Conservation (phyloP, 1,284 basidiomycete genomes). For the Apiotrichum gracile region DNA sequence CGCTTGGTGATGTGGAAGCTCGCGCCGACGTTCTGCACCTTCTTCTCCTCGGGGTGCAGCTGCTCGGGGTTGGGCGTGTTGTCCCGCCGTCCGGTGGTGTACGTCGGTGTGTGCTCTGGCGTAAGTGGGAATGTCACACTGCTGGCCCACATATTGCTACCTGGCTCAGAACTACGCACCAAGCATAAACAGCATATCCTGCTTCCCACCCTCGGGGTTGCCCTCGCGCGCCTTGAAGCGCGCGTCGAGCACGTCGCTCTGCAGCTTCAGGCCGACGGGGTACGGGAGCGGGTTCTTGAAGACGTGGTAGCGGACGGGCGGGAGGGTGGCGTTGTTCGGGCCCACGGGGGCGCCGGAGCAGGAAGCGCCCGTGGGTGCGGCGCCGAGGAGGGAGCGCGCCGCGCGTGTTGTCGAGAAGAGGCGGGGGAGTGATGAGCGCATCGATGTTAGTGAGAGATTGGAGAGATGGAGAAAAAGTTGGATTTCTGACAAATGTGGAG, state of each 20-base stretch:
- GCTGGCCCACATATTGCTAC: no score
- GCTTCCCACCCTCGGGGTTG: conserved; percentile 32
- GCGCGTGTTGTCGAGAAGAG: neutral
- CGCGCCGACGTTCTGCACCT: conserved; percentile 70
- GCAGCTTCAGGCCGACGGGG: conserved; percentile 60
- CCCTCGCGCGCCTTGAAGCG: conserved; percentile 49
- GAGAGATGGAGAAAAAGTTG: no score
- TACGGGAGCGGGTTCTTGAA: conserved; percentile 70
- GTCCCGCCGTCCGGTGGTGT: conserved; percentile 85
- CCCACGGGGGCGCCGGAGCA: conserved; percentile 6
- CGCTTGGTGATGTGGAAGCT: conserved; percentile 78
- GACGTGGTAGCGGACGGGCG: conserved; percentile 69
- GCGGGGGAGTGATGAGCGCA: conserved; percentile 7
- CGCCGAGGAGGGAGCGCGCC: conserved; percentile 1
- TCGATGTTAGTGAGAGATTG: neutral
- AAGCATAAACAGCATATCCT: conserved; percentile 52
- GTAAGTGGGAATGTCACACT: conserved; percentile 44
- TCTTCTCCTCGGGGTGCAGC: conserved; percentile 59
- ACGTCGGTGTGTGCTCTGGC: conserved; percentile 80
- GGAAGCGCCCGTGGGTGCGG: neutral
- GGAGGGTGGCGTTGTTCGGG: conserved; percentile 8
- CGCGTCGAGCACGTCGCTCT: conserved; percentile 61
- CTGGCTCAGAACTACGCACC: conserved; percentile 33
- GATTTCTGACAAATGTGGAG: no score
- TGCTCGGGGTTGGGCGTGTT: conserved; percentile 50